phyloP scores from a whole-genome alignment of 2,329 filamentous ascomycete species.

The Fusarium xyrophilum region DNA sequence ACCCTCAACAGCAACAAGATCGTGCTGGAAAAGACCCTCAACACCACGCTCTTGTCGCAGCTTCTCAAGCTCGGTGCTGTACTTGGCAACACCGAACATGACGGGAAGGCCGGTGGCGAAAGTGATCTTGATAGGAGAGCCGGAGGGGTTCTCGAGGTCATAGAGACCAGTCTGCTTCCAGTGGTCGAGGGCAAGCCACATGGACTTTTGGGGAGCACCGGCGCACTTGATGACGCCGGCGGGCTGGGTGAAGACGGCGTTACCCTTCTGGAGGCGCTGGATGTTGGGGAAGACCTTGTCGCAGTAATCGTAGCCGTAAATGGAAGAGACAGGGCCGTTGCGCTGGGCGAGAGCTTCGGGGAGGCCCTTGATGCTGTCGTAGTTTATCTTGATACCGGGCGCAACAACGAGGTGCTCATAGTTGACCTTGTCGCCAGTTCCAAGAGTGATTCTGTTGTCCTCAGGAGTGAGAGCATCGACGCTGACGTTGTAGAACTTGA shows the following conservation, averaged over 20 bases:
- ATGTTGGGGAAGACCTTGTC: conserved; percentile 61
- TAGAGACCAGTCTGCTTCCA: conserved; percentile 64
- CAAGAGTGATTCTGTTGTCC: conserved; percentile 62
- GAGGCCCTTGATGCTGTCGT: conserved; percentile 60
- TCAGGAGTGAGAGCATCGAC: conserved; percentile 61
- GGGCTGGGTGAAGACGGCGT: conserved; percentile 66
- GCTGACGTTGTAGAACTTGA: conserved; percentile 64
- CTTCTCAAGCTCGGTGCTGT: conserved; percentile 60
- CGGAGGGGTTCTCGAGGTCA: conserved; percentile 47
- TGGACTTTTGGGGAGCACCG: conserved; percentile 66
- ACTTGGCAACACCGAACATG: conserved; percentile 69
- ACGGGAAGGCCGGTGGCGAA: conserved; percentile 62
- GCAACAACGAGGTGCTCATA: conserved; percentile 72
- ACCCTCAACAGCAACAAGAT: conserved; percentile 60
- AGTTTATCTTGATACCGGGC: conserved; percentile 63
- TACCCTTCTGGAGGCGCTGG: conserved; percentile 55
- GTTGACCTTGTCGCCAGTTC: conserved; percentile 60
- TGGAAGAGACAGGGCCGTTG: conserved; percentile 59
- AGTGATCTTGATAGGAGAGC: conserved; percentile 57
- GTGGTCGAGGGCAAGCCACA: conserved; percentile 67
- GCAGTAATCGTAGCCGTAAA: conserved; percentile 63
- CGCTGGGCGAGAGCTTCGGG: conserved; percentile 60
- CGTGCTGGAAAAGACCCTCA: conserved; percentile 65
- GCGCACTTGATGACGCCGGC: conserved; percentile 66
- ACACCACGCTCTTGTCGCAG: conserved; percentile 62